Evolutionary conservation across 1,139 yeast genomes (phyloP), one percentile per base, ranked within the genome.

Genomic region (Insectozyma bohioensis): DNA sequence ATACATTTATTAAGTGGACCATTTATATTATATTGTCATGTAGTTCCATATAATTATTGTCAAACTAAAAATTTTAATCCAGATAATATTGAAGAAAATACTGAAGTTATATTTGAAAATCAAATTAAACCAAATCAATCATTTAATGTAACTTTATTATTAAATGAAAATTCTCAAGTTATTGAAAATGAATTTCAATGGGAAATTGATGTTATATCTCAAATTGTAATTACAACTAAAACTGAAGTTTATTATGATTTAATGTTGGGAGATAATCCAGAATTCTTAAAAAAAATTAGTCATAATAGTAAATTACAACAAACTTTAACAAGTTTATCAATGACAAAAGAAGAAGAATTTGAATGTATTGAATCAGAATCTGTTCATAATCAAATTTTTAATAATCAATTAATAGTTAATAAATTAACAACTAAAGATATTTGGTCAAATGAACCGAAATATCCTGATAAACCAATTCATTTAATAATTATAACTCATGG

Each of bases 401-500:
- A 56, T 42, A 53, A 54, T 4, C 50, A 55, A 4, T 37, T 51
- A 8, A 49, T 47, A 1, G 84, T 87, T 0, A 51, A 61, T 15
- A 72, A 73, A 37, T 54, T 63, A 32, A 80, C 74, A 31, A 82
- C 94, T 0, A 48, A 70, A 4, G 92, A 85, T 40, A 49, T 90
- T 6, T 88, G 97, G 97, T 72, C 57, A 52, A 12, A 78, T 74
- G 56, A 56, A 24, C 63, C 62, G 3, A 54, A 50, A 22, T 44
- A 65, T 6, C 63, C 68, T 5, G 43, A 54, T 4, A 56, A 61
- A 30, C 85, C 86, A 1, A 67, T 80, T 5, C 96, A 87, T 57
- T 61, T 87, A 37, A 83, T 86, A 12, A 67, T 87, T 1, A 48
- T 92, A 10, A 85, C 96, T 0, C 98, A 92, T 58, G 98, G 98